Percentiles rank a stretch among this genome's conserved stretches.
phyloP scores from a whole-genome alignment of 1,284 basidiomycete genomes.

The Ceratorhiza oryzae-sativae region DNA sequence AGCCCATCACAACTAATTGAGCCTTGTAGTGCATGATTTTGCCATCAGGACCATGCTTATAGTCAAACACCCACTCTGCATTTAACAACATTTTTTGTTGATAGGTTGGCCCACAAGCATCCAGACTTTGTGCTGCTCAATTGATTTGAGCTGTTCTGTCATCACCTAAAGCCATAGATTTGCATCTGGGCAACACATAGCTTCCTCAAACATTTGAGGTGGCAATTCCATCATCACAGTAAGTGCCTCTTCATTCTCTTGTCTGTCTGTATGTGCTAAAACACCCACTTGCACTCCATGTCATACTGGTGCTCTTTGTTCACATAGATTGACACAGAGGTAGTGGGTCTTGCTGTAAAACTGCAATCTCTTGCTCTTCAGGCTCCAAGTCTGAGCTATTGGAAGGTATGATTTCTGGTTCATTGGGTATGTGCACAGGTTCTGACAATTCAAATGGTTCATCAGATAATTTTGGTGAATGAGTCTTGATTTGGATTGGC shows the following conservation, averaged over 20 bases:
- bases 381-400: too few relatives aligned
- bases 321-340: not conserved
- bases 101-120: conserved; percentile 2
- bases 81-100: conserved; percentile 24
- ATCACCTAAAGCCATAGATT: conserved; percentile 23
- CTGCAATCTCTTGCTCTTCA: too few relatives aligned
- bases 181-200: conserved; percentile 13
- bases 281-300: not conserved
- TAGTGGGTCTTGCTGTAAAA: not conserved
- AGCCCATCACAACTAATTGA: conserved; percentile 54
- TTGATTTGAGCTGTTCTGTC: conserved; percentile 8
- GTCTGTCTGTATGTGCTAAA: not conserved
- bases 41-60: conserved; percentile 48
- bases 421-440: too few relatives aligned
- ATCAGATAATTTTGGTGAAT: too few relatives aligned
- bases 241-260: not conserved
- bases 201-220: conserved; percentile 13
- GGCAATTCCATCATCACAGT: not conserved
- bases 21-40: conserved; percentile 48
- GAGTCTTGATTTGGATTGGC: too few relatives aligned
- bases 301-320: not conserved
- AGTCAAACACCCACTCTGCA: conserved; percentile 48
- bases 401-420: too few relatives aligned
- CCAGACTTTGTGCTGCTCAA: conserved; percentile 13
- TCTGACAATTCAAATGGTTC: too few relatives aligned